Evolutionary conservation across 805 yeast genomes (phyloP).

Genomic region (Candida suzukii): DNA sequence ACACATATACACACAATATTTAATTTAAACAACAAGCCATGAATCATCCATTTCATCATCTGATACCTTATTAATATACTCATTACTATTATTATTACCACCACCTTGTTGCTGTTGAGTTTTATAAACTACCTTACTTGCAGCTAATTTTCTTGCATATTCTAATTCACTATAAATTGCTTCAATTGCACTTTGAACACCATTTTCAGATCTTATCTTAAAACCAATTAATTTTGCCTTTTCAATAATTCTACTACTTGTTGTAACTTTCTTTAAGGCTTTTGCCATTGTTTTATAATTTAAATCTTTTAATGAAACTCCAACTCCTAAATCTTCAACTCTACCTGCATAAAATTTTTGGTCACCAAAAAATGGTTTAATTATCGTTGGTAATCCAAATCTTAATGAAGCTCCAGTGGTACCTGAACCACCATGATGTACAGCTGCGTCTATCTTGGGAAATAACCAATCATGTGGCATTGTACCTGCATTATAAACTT

Average conservation of each 20-base stretch:
- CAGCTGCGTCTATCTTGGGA: slow-evolving; percentile 84
- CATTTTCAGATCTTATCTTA: slow-evolving; percentile 65
- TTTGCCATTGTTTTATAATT: slow-evolving; percentile 55
- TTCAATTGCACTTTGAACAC: slow-evolving; percentile 71
- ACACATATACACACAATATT: neutral
- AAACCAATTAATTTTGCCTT: slow-evolving; percentile 61
- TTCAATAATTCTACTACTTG: slow-evolving; percentile 56
- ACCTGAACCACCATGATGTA: slow-evolving; percentile 97
- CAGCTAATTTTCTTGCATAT: slow-evolving; percentile 58
- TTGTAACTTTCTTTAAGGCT: slow-evolving; percentile 64
- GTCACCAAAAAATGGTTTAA: slow-evolving; percentile 95
- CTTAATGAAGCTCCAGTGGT: slow-evolving; percentile 89
- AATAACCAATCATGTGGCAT: slow-evolving; percentile 95
- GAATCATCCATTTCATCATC: slow-evolving; percentile 20
- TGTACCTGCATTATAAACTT: slow-evolving; percentile 61
- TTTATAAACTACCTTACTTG: slow-evolving; percentile 28
- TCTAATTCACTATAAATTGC: slow-evolving; percentile 74
- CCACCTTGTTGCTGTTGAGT: neutral
- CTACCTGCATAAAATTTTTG: slow-evolving; percentile 88
- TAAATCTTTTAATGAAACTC: slow-evolving; percentile 61
- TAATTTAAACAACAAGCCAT: slow-evolving; percentile 11
- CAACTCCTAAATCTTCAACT: slow-evolving; percentile 85
- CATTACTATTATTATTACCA: too few relatives aligned
- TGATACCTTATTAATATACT: slow-evolving; percentile 2
- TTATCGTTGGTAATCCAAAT: slow-evolving; percentile 81